These are phyloP conservation scores for Quercus dentata DNA, from an alignment of 306 rosid genomes.

Conservation along the genomic window DNA sequence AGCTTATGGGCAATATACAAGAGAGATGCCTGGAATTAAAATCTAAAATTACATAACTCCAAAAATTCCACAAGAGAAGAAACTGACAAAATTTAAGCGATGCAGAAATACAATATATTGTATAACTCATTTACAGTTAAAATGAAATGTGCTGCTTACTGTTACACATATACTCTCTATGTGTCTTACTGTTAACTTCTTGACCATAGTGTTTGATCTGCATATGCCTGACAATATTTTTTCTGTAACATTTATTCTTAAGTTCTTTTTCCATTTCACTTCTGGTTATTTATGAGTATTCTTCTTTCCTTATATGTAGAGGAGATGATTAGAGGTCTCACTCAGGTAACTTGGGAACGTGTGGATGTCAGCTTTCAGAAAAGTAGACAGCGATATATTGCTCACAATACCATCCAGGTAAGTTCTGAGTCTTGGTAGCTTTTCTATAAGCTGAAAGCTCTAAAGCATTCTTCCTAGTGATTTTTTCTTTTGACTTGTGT, in stretches of 20 bases:
- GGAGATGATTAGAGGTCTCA: constrained; percentile 89
- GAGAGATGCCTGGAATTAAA: not conserved
- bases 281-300: constrained; percentile 9
- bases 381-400: constrained; percentile 74
- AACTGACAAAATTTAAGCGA: not conserved
- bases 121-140: not conserved
- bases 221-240: not conserved
- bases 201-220: constrained; percentile 16
- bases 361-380: constrained; percentile 91
- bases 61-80: not conserved
- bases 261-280: not conserved
- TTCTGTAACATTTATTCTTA: not conserved
- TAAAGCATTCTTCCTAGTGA: not conserved
- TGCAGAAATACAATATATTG: constrained; percentile 5
- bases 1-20: not conserved
- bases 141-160: constrained; percentile 4
- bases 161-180: not conserved
- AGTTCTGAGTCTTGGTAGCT: constrained; percentile 11
- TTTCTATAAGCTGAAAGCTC: not conserved
- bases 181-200: not conserved
- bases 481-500: constrained; percentile 12
- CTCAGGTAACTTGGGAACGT: constrained; percentile 86
- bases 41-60: no score
- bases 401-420: constrained; percentile 97
- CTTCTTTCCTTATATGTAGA: constrained; percentile 40